Percentiles rank a stretch among this genome's conserved stretches.
Conservation (phyloP, 2,329 filamentous ascomycete species). For the Verticillium isaacii region DNA sequence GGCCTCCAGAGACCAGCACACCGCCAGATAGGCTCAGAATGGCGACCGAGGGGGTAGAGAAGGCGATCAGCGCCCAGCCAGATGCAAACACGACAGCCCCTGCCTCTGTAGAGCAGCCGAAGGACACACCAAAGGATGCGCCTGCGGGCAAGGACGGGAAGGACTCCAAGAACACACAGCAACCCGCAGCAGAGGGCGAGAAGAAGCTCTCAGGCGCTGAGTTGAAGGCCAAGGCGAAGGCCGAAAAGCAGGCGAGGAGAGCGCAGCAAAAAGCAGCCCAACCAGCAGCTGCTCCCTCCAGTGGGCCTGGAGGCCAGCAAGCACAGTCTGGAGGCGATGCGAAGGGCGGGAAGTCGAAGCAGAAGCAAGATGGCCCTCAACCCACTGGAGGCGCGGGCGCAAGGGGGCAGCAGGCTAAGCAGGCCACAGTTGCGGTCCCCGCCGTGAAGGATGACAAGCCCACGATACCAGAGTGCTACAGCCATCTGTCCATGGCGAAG, state of each 20-base stretch:
- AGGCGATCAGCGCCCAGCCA: neutral
- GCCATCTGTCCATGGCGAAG: conserved; percentile 70
- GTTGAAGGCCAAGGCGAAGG: conserved; percentile 83
- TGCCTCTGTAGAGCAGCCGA: neutral
- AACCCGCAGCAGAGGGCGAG: conserved; percentile 19
- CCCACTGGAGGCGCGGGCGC: conserved; percentile 19
- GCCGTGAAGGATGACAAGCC: conserved; percentile 47
- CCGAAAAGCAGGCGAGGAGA: conserved; percentile 83
- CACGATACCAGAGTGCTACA: conserved; percentile 68
- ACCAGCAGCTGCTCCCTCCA: conserved; percentile 32
- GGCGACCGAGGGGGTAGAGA: neutral
- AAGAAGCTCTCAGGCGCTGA: conserved; percentile 69
- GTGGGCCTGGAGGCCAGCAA: conserved; percentile 28
- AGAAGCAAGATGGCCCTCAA: conserved; percentile 38
- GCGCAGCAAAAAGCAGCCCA: conserved; percentile 63
- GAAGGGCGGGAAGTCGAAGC: conserved; percentile 42
- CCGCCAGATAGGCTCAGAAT: neutral
- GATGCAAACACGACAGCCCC: neutral
- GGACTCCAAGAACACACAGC: conserved; percentile 4
- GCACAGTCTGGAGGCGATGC: conserved; percentile 29
- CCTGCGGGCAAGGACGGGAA: conserved; percentile 5
- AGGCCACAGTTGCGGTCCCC: conserved; percentile 28
- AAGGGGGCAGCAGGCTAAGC: conserved; percentile 26
- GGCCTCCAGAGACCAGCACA: neutral
- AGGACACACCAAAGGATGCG: conserved; percentile 1